Conservation (phyloP, 345 rosid species). For the Erysimum cheiranthoides region DNA sequence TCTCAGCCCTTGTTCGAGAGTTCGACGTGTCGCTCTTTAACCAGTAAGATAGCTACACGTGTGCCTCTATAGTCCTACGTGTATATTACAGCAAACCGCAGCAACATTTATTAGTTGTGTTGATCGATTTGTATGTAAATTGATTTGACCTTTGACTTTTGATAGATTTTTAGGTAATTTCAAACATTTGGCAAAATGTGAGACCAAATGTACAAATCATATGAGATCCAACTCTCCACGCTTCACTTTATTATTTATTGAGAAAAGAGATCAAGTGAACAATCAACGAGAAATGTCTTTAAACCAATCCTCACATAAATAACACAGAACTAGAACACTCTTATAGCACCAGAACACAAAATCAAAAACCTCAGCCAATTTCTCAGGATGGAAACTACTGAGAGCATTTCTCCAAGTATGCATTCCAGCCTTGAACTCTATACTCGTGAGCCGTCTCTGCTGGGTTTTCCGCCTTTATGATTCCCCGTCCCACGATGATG, state of each 20-base stretch:
- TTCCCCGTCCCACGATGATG: constrained; percentile 96
- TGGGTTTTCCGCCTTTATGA: constrained; percentile 83
- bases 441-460: constrained; percentile 78
- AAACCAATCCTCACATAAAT: constrained; percentile 29
- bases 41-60: too few species aligned
- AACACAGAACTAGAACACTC: constrained; percentile 15
- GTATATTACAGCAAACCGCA: too few species aligned
- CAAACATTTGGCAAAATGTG: background rate
- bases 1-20: too few species aligned
- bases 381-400: constrained; percentile 27
- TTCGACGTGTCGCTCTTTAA: too few species aligned
- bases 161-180: background rate
- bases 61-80: too few species aligned
- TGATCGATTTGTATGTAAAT: too few species aligned
- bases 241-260: constrained; percentile 15
- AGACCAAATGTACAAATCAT: background rate
- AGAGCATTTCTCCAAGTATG: constrained; percentile 77
- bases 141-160: background rate
- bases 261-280: background rate
- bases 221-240: background rate
- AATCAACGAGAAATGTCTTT: constrained; percentile 37
- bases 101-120: too few species aligned
- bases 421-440: constrained; percentile 95
- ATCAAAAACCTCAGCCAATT: background rate
- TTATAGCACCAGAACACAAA: constrained; percentile 28